Base-by-base conservation (phyloP, 2,329 filamentous ascomycete species). In the Aspergillus fijiensis region DNA sequence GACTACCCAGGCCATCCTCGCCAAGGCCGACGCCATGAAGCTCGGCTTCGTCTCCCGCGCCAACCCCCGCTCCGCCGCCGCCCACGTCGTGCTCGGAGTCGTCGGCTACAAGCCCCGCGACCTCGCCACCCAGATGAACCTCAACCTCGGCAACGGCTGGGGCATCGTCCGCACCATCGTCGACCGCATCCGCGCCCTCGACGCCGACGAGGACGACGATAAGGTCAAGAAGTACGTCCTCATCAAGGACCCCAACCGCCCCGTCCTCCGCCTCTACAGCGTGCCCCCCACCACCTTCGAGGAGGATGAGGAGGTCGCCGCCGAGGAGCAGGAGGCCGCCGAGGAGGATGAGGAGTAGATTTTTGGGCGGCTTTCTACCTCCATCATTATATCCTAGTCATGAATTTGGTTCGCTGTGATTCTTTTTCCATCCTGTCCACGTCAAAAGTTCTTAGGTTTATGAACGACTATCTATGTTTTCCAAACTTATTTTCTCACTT, bases 21-120 rank as follows among this genome's bases (percentile, higher is more conserved):
- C 94, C 76, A 93, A 93, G 81, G 93, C 95, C n/a, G 95, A 99
- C 76, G 84, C 92, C 67, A 97, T 99, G 92, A 99, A 98, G 84
- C 88, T 99, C 77, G 95, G 94, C 71, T 99, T 99, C 81, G 92
- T 99, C 65, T 97, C 94, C 57, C 92, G 95, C 72, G 86, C 88
- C 70, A 96, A 94, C 83, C 94, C 95, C 68, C 94, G 95, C 82
- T 87, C 86, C 71, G 92, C 95, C 74, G 90, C 96, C 76, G 92
- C 92, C 79, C 95, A 99, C 80, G 90, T 98, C 74, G 88, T 99
- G 67, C 87, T 99, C 55, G 95, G 95, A 70, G 95, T 99, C 59
- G 85, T 97, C 33, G 93, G 93, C 79, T 98, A 96, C 89, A 99
- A 99, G 84, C 95, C 95, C 42, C 89, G 91, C 70, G 96, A 99